Evolutionary conservation across 371 early-diverging fungal genomes (phyloP), one percentile per base, ranked within the genome.

Genomic region (Syncephalastrum sp.): DNA sequence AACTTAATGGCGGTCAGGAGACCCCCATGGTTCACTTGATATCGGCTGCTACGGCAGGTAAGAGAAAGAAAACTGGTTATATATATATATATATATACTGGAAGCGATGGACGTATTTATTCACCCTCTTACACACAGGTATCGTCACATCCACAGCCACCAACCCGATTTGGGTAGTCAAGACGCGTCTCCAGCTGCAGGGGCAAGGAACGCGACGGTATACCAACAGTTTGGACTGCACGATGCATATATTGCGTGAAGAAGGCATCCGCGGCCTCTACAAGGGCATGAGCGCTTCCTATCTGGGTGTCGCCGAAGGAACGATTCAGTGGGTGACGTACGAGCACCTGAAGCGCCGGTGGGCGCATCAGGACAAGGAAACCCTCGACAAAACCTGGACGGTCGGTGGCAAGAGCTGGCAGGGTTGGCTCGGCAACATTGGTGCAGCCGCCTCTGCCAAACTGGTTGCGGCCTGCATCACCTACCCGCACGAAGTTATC

Each of bases 81-180:
- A 33, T 33, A 33, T 19, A 25, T 23, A 21, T 42, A 25, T 45
- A 17, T 15, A 16, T 14, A 52, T 12, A n/a, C 21, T 21, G 21
- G 21, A 21, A 49, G 23, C 6, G 29, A 6, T 29, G 7, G 6
- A n/a, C 8, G 27, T 13, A 41, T 16, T 1, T 38, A 53, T 29
- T 53, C 12, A 41, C 38, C 4, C 5, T 50, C 1, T 19, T 16
- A 13, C 29, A 27, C 14, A 23, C 47, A 78, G 79, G 82, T 17
- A 71, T 89, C 42, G 78, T 89, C 7, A 92, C 92, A 3, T 85
- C 94, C 0, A 85, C 91, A 0, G 72, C 74, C 12, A 95, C 97
- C 8, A 97, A 94, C 67, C 98, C 98, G 0, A 95, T 98, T 6
- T 98, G 98, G 98, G 83, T 97, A 50, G 85, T 96, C 49, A 97